Evolutionary conservation across 1,284 basidiomycete species (phyloP).

Genomic region (Pseudomicrostroma phylloplanum): DNA sequence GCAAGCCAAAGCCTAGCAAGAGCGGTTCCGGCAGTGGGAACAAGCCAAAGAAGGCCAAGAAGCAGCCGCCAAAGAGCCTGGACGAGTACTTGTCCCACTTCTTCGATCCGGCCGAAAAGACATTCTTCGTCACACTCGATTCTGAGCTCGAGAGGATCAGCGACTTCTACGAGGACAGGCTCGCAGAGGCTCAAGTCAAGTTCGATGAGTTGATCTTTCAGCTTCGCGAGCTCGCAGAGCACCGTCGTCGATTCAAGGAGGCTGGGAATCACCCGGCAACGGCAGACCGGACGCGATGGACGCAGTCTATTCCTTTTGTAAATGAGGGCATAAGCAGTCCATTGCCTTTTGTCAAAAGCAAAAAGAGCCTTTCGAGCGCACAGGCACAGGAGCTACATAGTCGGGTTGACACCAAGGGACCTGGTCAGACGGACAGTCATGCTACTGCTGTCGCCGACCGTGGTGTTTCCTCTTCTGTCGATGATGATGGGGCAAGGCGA

Average conservation of each 20-base stretch:
- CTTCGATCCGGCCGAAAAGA: slow-evolving; percentile 69
- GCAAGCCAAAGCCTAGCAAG: too few relatives aligned
- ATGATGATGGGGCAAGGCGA: slow-evolving; percentile 38
- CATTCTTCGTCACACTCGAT: slow-evolving; percentile 44
- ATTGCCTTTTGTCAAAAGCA: too few relatives aligned
- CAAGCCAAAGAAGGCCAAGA: too few relatives aligned
- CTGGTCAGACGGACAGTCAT: neutral
- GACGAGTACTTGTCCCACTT: neutral
- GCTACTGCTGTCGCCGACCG: neutral
- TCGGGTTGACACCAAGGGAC: neutral
- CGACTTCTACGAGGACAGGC: slow-evolving; percentile 67
- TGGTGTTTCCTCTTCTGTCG: neutral
- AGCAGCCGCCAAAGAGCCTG: neutral
- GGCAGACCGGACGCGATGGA: neutral
- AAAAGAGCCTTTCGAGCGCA: too few relatives aligned
- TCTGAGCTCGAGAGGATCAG: slow-evolving; percentile 33
- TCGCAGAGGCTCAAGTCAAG: slow-evolving; percentile 62
- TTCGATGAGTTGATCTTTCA: slow-evolving; percentile 63
- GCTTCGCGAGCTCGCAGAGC: slow-evolving; percentile 56
- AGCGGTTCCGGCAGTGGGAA: neutral
- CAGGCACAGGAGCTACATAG: too few relatives aligned
- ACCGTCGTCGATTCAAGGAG: slow-evolving; percentile 37
- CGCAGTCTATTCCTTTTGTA: neutral
- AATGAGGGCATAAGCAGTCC: neutral
- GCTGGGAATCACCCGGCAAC: neutral